A percentile compares a stretch with the other conserved stretches of the same genome.
Evolutionary conservation across 1,139 yeast genomes (phyloP).

Genomic region (Kurtzmaniella natalensis): DNA sequence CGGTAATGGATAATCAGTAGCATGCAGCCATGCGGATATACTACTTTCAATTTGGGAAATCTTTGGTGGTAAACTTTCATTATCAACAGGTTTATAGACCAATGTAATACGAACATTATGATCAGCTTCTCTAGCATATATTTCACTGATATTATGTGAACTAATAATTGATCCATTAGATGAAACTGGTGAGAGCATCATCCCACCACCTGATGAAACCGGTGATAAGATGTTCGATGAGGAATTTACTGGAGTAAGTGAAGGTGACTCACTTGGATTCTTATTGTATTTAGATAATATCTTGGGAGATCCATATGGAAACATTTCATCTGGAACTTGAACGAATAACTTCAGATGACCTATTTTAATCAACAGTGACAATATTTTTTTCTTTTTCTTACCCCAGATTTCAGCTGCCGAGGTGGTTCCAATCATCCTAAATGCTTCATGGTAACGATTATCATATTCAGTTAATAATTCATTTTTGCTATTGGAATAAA

Average conservation of each 20-base stretch:
- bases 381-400: constrained; percentile 36
- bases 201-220: constrained; percentile 4
- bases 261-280: constrained; percentile 3
- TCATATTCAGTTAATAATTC: constrained; percentile 12
- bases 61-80: constrained; percentile 26
- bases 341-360: constrained; percentile 35
- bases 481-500: constrained; percentile 5
- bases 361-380: constrained; percentile 30
- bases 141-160: constrained; percentile 21
- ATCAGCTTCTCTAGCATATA: constrained; percentile 27
- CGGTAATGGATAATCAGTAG: constrained; percentile 41
- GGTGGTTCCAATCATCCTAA: constrained; percentile 26
- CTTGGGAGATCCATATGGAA: constrained; percentile 39
- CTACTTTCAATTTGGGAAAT: constrained; percentile 32
- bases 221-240: constrained; percentile 4
- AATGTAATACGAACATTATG: constrained; percentile 24
- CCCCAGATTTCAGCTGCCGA: constrained; percentile 24
- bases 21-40: constrained; percentile 40
- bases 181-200: constrained; percentile 3
- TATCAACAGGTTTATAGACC: constrained; percentile 17
- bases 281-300: constrained; percentile 35
- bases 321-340: constrained; percentile 28
- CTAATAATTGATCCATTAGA: constrained; percentile 4
- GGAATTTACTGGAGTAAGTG: constrained; percentile 5
- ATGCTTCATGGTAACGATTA: constrained; percentile 15